Conservation (phyloP, 768 basidiomycete species). For the Rhodotorula kratochvilovae region DNA sequence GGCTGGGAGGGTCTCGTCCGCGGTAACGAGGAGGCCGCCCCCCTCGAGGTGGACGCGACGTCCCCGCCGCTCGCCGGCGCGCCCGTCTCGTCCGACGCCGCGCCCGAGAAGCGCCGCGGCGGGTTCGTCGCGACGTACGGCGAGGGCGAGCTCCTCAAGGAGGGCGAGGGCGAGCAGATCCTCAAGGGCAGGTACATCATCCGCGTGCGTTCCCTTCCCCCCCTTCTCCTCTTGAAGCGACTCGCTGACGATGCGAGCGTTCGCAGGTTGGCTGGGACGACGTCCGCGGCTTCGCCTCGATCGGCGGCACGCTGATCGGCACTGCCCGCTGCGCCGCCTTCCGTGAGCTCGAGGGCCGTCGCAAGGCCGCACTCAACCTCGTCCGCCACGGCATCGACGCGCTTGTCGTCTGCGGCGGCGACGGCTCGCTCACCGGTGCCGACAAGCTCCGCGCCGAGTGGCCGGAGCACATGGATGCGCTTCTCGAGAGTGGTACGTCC, state of each 20-base stretch:
- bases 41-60: slow-evolving; percentile 40
- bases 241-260: neutral
- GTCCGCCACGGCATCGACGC: slow-evolving; percentile 97
- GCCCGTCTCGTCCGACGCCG: neutral
- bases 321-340: slow-evolving; percentile 81
- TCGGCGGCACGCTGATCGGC: slow-evolving; percentile 90
- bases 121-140: slow-evolving; percentile 54
- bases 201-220: slow-evolving; percentile 46
- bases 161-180: slow-evolving; percentile 65
- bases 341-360: slow-evolving; percentile 78
- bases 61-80: slow-evolving; percentile 43
- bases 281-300: slow-evolving; percentile 86
- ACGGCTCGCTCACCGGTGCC: slow-evolving; percentile 92
- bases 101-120: slow-evolving; percentile 7
- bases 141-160: slow-evolving; percentile 52
- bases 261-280: slow-evolving; percentile 87
- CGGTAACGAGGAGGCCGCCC: slow-evolving; percentile 58
- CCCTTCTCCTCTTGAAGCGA: too few species aligned
- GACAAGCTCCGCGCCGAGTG: slow-evolving; percentile 91
- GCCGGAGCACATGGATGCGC: slow-evolving; percentile 71
- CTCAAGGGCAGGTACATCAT: slow-evolving; percentile 91
- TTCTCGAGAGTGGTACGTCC: slow-evolving; percentile 61
- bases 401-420: slow-evolving; percentile 93
- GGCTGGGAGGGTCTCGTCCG: slow-evolving; percentile 96
- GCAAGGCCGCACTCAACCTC: slow-evolving; percentile 82